These are phyloP conservation scores for Sporisorium reilianum DNA, from an alignment of 1,284 basidiomycete genomes.

Conservation along the genomic window DNA sequence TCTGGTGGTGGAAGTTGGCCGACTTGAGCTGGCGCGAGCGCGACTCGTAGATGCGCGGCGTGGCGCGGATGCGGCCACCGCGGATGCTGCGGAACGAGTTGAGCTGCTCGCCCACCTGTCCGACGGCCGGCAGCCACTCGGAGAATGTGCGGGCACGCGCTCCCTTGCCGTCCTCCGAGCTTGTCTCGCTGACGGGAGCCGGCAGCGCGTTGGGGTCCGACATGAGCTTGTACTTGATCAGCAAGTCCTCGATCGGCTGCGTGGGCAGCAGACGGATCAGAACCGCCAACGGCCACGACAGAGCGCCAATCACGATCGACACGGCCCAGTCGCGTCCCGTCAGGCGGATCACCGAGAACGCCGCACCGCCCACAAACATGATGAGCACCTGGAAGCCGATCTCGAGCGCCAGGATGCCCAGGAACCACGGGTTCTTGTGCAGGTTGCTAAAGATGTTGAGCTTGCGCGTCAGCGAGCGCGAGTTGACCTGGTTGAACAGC, in stretches of 20 bases:
- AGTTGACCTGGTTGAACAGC: slow-evolving; percentile 86
- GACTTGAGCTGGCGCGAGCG: slow-evolving; percentile 61
- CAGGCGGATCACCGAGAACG: slow-evolving; percentile 88
- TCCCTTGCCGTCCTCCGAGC: slow-evolving; percentile 70
- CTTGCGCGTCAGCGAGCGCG: slow-evolving; percentile 83
- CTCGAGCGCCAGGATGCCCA: slow-evolving; percentile 86
- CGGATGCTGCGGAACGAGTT: slow-evolving; percentile 57
- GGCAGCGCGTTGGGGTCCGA: slow-evolving; percentile 79
- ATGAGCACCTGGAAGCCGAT: slow-evolving; percentile 88
- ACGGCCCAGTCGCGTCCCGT: slow-evolving; percentile 90
- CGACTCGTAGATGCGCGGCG: slow-evolving; percentile 66
- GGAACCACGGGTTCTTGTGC: slow-evolving; percentile 84
- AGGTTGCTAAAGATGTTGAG: slow-evolving; percentile 92
- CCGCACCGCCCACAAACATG: slow-evolving; percentile 88
- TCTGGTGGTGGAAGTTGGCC: slow-evolving; percentile 73
- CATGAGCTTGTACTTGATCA: slow-evolving; percentile 78
- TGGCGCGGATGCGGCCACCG: slow-evolving; percentile 81
- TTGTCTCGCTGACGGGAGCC: slow-evolving; percentile 62
- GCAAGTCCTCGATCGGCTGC: slow-evolving; percentile 79
- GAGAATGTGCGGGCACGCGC: slow-evolving; percentile 71
- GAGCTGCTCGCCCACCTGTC: slow-evolving; percentile 72
- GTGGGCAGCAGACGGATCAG: slow-evolving; percentile 86
- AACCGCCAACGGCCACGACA: slow-evolving; percentile 88
- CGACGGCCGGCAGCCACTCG: slow-evolving; percentile 78
- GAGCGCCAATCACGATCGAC: slow-evolving; percentile 84